Conservation (phyloP, 768 basidiomycete species). For the Leccinellum rugosiceps region DNA sequence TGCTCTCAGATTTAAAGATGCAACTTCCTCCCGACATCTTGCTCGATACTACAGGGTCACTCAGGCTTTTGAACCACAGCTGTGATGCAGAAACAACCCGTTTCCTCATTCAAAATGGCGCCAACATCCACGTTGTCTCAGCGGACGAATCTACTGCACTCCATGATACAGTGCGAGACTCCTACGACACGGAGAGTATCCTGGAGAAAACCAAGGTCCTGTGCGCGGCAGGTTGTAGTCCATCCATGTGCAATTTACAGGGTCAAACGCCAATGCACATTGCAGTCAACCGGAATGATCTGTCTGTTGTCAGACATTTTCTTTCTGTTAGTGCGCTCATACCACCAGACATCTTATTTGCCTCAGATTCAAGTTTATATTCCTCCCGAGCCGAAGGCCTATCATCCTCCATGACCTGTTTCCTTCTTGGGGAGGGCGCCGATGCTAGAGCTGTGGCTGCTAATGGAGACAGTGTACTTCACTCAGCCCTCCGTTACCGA, state of each 20-base stretch:
- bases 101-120: no score
- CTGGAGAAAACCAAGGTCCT: neutral
- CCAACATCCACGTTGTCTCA: no score
- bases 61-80: no score
- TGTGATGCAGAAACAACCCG: no score
- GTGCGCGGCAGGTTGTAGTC: neutral
- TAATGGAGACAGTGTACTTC: neutral
- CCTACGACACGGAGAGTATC: neutral
- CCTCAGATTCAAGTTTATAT: no score
- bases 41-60: no score
- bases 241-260: neutral
- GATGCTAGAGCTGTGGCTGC: neutral
- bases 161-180: neutral
- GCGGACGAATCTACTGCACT: neutral
- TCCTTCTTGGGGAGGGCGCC: neutral
- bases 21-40: no score
- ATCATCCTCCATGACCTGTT: neutral
- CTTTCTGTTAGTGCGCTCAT: neutral
- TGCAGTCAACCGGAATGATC: neutral
- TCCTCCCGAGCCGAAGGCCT: no score
- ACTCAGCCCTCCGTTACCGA: neutral
- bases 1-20: neutral
- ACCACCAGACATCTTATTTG: neutral
- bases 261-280: neutral
- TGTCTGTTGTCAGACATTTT: neutral